Evolutionary conservation across 2,329 filamentous ascomycete species (phyloP).

Genomic region (Trichoderma arundinaceum): DNA sequence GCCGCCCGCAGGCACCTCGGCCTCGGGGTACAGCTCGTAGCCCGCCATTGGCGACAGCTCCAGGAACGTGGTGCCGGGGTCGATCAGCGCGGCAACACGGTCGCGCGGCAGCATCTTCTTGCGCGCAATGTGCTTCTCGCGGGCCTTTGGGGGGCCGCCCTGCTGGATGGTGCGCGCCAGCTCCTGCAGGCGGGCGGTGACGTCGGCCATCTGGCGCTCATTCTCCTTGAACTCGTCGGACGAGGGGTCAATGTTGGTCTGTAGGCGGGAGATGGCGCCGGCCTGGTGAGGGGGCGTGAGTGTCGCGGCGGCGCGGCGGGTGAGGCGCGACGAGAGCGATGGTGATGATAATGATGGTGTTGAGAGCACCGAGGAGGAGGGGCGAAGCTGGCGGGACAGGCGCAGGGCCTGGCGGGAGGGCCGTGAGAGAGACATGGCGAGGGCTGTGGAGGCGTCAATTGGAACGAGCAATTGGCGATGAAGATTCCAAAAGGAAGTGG

Average conservation of each 20-base stretch:
- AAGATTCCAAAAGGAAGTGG: not conserved
- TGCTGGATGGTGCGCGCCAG: slow-evolving; percentile 74
- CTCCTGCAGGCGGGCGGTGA: slow-evolving; percentile 69
- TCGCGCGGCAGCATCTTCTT: slow-evolving; percentile 96
- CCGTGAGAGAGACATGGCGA: slow-evolving; percentile 55
- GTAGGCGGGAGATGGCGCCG: slow-evolving; percentile 79
- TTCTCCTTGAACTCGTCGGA: slow-evolving; percentile 85
- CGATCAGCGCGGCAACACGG: slow-evolving; percentile 83
- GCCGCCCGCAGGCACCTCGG: slow-evolving; percentile 85
- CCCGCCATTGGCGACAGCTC: slow-evolving; percentile 94
- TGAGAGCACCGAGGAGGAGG: slow-evolving; percentile 36
- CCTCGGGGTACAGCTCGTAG: slow-evolving; percentile 81
- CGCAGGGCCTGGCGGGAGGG: slow-evolving; percentile 55
- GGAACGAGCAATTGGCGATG: not conserved
- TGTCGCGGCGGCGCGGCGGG: slow-evolving; percentile 63
- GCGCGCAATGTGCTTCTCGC: slow-evolving; percentile 83
- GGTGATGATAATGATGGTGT: slow-evolving; percentile 24
- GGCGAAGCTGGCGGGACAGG: slow-evolving; percentile 43
- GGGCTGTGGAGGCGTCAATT: too few species aligned
- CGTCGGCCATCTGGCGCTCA: slow-evolving; percentile 73
- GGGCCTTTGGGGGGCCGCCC: slow-evolving; percentile 80
- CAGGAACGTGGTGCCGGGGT: slow-evolving; percentile 87
- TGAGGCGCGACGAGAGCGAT: not conserved
- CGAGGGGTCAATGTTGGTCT: slow-evolving; percentile 74
- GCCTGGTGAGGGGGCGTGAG: slow-evolving; percentile 85